Evolutionary conservation across 352 stramenopile genomes (phyloP), one percentile per base, ranked within the genome.

Genomic region (Aphanomyces euteiches): DNA sequence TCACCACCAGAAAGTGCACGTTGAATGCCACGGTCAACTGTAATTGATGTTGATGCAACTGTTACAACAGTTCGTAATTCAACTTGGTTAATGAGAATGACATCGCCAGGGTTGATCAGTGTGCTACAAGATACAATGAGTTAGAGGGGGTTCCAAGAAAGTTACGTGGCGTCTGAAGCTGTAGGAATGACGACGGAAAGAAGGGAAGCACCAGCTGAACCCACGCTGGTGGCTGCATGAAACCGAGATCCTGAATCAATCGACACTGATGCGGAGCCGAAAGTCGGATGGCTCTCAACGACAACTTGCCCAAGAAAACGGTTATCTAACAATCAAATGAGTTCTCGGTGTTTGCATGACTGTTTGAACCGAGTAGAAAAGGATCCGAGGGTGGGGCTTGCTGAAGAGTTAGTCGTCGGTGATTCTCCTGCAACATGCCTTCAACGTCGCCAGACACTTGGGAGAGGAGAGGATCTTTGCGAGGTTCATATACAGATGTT

Each of bases 251-350:
- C 79, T 1, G 81, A 89, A 19, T 74, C 72, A 72, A 89, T 83
- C 2, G 79, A 79, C 6, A 89, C 69, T 5, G 81, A 84, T 12
- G 79, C 81, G 3, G 81, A 80, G 10, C 79, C 79, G 64, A 86
- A 84, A 28, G 84, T 75, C 6, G 81, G 81, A 56, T 89, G 81
- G 66, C 73, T 87, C 53, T 83, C 63, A 43, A 89, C 76, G 19
- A 77, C 77, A 13, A 85, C 78, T 53, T 85, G 74, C 1, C 81
- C 81, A 6, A 89, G 77, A 54, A 89, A 76, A n/a, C 81, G 79
- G 39, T 87, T 89, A 56, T 89, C 81, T 88, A 66, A 5, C 17
- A 17, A 34, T 56, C 19, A 8, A 61, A 58, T 58, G 21, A 37
- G 5, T 7, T 43, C 54, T 45, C 7, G 54, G 7, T 7, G 10